Evolutionary conservation across 2,329 filamentous ascomycete species (phyloP).

Genomic region (Beauveria sp.): DNA sequence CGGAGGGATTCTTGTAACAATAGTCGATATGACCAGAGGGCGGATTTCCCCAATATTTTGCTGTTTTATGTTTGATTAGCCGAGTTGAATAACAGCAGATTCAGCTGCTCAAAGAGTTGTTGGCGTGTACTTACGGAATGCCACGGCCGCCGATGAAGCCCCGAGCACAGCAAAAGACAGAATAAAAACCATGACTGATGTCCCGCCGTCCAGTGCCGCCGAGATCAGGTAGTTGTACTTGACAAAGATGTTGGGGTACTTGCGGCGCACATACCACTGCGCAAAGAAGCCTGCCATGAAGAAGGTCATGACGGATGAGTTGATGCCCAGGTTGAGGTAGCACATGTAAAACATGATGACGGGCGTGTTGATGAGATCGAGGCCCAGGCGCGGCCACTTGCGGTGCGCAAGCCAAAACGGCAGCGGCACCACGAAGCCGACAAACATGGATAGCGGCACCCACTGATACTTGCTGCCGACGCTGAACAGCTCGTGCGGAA

Average conservation of each 20-base stretch:
- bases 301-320: conserved; percentile 25
- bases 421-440: conserved; percentile 29
- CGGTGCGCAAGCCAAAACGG: conserved; percentile 29
- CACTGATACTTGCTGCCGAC: conserved; percentile 12
- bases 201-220: conserved; percentile 17
- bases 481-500: conserved; percentile 17
- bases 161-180: conserved; percentile 16
- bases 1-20: conserved; percentile 1
- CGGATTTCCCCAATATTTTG: conserved; percentile 8
- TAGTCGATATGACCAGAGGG: conserved; percentile 6
- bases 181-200: conserved; percentile 17
- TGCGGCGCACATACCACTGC: conserved; percentile 21
- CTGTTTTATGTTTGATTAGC: not conserved
- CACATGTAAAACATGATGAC: conserved; percentile 36
- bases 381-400: conserved; percentile 20
- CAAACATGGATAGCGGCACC: conserved; percentile 14
- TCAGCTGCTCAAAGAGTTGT: not conserved
- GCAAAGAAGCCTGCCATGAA: conserved; percentile 27
- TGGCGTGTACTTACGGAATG: conserved; percentile 2
- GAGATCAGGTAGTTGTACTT: conserved; percentile 20
- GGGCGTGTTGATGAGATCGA: conserved; percentile 30
- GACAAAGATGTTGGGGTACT: conserved; percentile 18
- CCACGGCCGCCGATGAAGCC: conserved; percentile 1
- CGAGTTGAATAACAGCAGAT: not conserved
- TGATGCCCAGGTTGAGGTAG: conserved; percentile 31